Percentiles rank a stretch among this genome's conserved stretches.
These are phyloP conservation scores for Dactylellina haptotyla DNA, from an alignment of 2,329 filamentous ascomycete species.

Conservation along the genomic window DNA sequence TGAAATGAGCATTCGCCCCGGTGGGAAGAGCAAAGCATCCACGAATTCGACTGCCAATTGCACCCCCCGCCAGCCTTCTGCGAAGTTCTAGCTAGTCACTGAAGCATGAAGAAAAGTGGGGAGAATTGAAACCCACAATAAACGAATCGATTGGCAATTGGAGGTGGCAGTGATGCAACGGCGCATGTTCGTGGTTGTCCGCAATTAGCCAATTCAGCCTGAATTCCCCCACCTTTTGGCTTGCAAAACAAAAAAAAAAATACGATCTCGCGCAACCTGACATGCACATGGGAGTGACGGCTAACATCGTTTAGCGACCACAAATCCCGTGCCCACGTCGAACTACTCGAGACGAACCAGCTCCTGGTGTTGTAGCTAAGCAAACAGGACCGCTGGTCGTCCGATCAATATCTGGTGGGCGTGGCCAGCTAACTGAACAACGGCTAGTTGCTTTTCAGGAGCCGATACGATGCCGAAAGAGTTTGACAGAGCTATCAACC, in stretches of 20 bases:
- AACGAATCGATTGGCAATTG: constrained; percentile 44
- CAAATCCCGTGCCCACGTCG: constrained; percentile 24
- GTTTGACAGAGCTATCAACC: neutral
- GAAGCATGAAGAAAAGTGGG: constrained; percentile 13
- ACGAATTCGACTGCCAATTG: neutral
- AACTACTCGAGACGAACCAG: constrained; percentile 27
- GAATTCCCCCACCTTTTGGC: constrained; percentile 53
- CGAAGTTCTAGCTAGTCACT: neutral
- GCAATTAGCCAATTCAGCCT: constrained; percentile 54
- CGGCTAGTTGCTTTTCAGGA: neutral
- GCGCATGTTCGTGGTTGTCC: constrained; percentile 35
- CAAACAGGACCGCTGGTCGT: no score
- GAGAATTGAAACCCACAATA: constrained; percentile 4
- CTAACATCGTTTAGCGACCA: constrained; percentile 47
- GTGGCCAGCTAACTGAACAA: neutral
- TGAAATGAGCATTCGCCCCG: neutral
- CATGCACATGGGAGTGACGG: constrained; percentile 35
- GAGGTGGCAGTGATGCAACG: constrained; percentile 52
- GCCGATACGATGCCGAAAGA: constrained; percentile 34
- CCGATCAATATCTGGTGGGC: constrained; percentile 21
- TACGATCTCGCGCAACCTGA: constrained; percentile 25
- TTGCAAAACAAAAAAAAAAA: no score
- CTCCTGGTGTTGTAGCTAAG: no score
- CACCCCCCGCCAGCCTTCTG: constrained; percentile 28
- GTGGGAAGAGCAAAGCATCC: neutral